Conservation (phyloP, 805 yeast species). For the Nematodospora valgi region DNA sequence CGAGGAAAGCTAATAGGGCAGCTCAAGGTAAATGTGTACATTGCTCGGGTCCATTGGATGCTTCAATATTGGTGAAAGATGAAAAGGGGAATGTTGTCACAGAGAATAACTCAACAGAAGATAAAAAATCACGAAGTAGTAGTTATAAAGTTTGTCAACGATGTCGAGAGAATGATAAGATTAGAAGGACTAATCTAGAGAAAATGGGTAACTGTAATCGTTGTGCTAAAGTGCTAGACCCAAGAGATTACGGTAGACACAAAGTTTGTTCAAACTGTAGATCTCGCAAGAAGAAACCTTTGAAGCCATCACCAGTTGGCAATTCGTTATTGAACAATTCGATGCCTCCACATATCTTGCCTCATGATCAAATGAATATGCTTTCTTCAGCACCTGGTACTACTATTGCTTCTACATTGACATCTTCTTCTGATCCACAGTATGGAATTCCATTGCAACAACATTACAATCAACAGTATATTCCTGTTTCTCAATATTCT, state of each 20-base stretch:
- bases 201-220: conserved; percentile 59
- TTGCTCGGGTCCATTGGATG: conserved; percentile 55
- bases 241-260: conserved; percentile 46
- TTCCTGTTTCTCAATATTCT: not conserved
- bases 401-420: too few relatives aligned
- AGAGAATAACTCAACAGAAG: not conserved
- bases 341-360: not conserved
- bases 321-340: not conserved
- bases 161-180: conserved; percentile 60
- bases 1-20: conserved; percentile 55
- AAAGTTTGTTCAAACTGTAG: conserved; percentile 59
- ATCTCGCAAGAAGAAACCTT: conserved; percentile 45
- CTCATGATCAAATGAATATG: not conserved
- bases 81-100: conserved; percentile 12
- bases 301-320: not conserved
- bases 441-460: not conserved
- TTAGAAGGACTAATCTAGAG: conserved; percentile 54
- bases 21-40: conserved; percentile 67
- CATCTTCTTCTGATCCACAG: not conserved
- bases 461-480: not conserved
- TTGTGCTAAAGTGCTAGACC: conserved; percentile 50
- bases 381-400: not conserved
- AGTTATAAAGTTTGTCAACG: conserved; percentile 62
- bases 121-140: conserved; percentile 9
- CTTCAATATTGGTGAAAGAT: conserved; percentile 33